A percentile compares a stretch with the other conserved stretches of the same genome.
Evolutionary conservation across 2,329 filamentous ascomycete genomes (phyloP).

Genomic region (Diaporthe batatas): DNA sequence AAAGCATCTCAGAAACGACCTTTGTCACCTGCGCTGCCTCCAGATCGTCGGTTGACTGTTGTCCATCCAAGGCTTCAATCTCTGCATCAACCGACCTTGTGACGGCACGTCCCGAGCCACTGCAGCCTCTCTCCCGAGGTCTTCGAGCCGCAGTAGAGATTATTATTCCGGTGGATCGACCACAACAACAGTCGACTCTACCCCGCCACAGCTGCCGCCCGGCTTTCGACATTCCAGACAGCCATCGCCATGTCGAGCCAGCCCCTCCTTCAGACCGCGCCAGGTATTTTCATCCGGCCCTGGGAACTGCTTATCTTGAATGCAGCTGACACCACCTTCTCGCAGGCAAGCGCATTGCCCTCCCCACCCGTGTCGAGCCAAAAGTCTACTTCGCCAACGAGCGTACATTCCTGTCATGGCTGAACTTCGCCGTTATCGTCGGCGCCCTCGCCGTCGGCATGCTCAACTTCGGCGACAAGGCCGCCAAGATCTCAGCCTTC

Average conservation of each 20-base stretch:
- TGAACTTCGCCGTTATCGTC: conserved; percentile 99
- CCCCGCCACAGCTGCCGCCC: conserved; percentile 10
- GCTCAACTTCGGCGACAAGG: conserved; percentile 95
- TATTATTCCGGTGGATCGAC: conserved; percentile 1
- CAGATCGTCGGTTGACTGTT: not conserved
- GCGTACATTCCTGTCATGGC: conserved; percentile 98
- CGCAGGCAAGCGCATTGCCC: conserved; percentile 95
- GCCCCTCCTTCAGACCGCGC: conserved; percentile 93
- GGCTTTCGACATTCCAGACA: conserved; percentile 34
- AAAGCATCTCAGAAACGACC: not conserved
- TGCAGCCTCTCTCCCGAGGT: not conserved
- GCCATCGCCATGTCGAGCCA: conserved; percentile 85
- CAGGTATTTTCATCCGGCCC: conserved; percentile 68
- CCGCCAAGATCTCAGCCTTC: conserved; percentile 93
- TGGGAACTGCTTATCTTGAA: conserved; percentile 5
- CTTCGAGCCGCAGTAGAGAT: conserved; percentile 14
- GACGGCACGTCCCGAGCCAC: conserved; percentile 3
- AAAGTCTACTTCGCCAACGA: conserved; percentile 99
- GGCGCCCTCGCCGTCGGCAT: conserved; percentile 96
- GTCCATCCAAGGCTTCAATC: not conserved
- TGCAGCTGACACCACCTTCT: conserved; percentile 34
- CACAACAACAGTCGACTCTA: not conserved
- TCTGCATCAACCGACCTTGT: conserved; percentile 22
- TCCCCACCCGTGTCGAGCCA: conserved; percentile 96
- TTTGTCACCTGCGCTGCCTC: not conserved